Base-by-base conservation (phyloP, 2,329 filamentous ascomycete species). In the Aureobasidium pullulans region DNA sequence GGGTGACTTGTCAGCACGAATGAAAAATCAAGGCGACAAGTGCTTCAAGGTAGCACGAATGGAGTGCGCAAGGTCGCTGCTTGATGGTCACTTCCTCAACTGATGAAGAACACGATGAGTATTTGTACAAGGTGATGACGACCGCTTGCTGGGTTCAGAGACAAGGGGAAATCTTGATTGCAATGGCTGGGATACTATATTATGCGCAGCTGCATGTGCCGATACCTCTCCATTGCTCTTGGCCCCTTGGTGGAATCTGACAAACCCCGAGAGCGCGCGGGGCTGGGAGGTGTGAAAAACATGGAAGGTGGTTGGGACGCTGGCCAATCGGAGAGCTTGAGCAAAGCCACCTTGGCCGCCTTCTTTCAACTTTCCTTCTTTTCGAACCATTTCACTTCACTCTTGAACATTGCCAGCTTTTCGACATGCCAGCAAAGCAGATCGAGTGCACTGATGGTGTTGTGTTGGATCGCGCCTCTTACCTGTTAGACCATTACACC, bases 151-250 rank as follows among this genome's bases (percentile, higher is more conserved):
- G 56, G 36, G 19, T 48, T n/a, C 19, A 43, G 4, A 23, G 23
- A 39, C 23, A 40, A 37, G 13, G 3, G 19, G 48, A 57, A 57
- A 57, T 48, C 59, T 59, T 64, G 48, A 76, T 71, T 61, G 75
- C 73, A 61, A 77, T 65, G 42, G 73, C 63, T 59, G 76, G 69
- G 29, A 75, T 6, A 76, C 52, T 9, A 73, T 53, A 53, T 72
- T 73, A 31, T 40, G 29, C 48, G 54, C 54, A 57, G 54, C 54
- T 50, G 31, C 32, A 19, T 50, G n/a, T 50, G 31, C 32, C 34
- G 23, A 31, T 32, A 47, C 43, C 16, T 57, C 19, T 34, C 7
- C 34, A 57, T 57, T 19, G 54, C 54, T 46, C 40, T 57, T 47
- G 43, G 16, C 53, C 43, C 32, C 23, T 34, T 47, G 40, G 23